Conservation (phyloP, 106 monocot genomes). For the Dendrobium huoshanense region DNA sequence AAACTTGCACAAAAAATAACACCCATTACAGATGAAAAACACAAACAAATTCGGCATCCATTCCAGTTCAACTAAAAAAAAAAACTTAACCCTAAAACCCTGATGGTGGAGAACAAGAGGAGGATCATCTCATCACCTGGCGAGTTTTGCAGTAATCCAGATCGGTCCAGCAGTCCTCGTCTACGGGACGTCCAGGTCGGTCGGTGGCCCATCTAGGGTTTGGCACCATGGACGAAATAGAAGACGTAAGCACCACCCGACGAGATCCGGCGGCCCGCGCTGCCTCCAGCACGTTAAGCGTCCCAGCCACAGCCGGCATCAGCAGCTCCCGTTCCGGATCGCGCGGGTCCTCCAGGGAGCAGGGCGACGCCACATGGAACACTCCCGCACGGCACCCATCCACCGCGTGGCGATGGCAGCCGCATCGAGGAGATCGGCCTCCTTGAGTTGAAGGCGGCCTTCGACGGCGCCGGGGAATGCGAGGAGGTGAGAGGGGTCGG, state of each 20-base stretch:
- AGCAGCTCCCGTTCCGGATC: slow-evolving; percentile 45
- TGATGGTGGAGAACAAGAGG: neutral
- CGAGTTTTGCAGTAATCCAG: slow-evolving; percentile 43
- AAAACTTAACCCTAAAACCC: no score
- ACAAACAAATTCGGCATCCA: no score
- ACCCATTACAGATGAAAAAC: no score
- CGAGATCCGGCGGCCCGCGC: slow-evolving; percentile 26
- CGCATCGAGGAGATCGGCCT: slow-evolving; percentile 35
- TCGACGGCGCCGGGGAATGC: slow-evolving; percentile 21
- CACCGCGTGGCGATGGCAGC: slow-evolving; percentile 22
- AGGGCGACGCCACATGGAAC: slow-evolving; percentile 59
- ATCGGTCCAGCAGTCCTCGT: slow-evolving; percentile 69
- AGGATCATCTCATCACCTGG: slow-evolving; percentile 6
- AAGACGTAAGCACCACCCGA: slow-evolving; percentile 62
- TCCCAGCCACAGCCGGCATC: slow-evolving; percentile 56
- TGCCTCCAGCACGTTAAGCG: slow-evolving; percentile 63
- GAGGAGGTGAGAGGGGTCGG: slow-evolving; percentile 27
- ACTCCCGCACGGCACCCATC: slow-evolving; percentile 32
- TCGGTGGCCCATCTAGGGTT: slow-evolving; percentile 41
- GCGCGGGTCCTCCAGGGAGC: slow-evolving; percentile 31
- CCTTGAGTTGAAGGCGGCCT: slow-evolving; percentile 15
- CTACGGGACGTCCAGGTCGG: slow-evolving; percentile 22
- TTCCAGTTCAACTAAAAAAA: neutral
- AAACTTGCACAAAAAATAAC: no score
- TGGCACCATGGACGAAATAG: slow-evolving; percentile 65